A percentile compares a stretch with the other conserved stretches of the same genome.
Conservation (phyloP, 345 rosid species). For the Raphanus raphanistrum region DNA sequence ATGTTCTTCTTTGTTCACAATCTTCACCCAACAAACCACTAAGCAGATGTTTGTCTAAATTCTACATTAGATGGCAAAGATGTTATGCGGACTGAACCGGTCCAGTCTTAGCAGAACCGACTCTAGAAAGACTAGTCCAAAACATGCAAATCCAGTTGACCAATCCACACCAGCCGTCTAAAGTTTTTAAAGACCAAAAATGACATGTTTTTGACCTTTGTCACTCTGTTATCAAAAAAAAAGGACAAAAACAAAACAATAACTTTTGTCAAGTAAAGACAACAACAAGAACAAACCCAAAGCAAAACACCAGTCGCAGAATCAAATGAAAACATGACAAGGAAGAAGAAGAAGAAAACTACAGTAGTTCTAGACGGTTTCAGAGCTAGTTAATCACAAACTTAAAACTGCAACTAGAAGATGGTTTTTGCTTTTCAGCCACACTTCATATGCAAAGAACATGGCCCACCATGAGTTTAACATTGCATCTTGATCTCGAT, state of each 20-base stretch:
- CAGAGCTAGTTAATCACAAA: background rate
- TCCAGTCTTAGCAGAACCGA: background rate
- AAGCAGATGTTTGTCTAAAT: background rate
- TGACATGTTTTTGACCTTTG: background rate
- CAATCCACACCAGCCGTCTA: background rate
- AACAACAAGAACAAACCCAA: no score
- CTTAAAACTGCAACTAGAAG: background rate
- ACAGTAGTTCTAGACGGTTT: no score
- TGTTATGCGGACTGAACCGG: background rate
- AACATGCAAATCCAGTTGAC: background rate
- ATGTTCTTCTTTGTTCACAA: slow-evolving; percentile 18
- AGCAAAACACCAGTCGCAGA: no score
- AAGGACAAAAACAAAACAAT: no score
- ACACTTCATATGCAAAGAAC: background rate
- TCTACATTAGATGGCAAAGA: background rate
- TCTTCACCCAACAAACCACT: slow-evolving; percentile 17
- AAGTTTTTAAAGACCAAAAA: background rate
- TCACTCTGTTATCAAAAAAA: no score
- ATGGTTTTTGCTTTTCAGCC: background rate
- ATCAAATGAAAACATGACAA: no score
- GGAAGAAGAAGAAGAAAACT: no score
- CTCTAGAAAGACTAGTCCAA: background rate
- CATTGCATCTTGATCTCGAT: slow-evolving; percentile 1
- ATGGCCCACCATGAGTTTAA: background rate
- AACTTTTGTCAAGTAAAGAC: no score